These are phyloP conservation scores for Plasmodium billcollinsi DNA, from an alignment of 169 alveolate genomes.

Conservation along the genomic window DNA sequence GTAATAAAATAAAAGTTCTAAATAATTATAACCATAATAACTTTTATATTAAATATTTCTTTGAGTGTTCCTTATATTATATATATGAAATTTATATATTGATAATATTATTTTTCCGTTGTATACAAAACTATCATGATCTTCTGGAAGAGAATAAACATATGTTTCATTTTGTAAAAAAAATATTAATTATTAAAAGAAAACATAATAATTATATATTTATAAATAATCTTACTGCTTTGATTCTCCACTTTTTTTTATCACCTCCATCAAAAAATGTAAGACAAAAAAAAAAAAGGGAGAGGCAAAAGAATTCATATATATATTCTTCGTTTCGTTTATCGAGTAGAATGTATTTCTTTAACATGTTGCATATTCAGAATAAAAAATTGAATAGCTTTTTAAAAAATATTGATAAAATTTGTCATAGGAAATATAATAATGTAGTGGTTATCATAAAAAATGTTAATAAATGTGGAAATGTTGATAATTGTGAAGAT, in stretches of 20 bases:
- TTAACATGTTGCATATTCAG: slow-evolving; percentile 13
- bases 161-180: slow-evolving; percentile 18
- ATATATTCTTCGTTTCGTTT: neutral
- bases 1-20: neutral
- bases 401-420: neutral
- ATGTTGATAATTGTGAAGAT: neutral
- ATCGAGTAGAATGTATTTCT: neutral
- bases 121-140: neutral
- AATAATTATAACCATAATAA: neutral
- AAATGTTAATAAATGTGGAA: neutral
- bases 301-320: too few relatives aligned
- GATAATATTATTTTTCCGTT: neutral
- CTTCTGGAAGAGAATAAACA: neutral
- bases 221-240: slow-evolving; percentile 4
- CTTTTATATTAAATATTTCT: neutral
- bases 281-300: too few relatives aligned
- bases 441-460: neutral
- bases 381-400: slow-evolving; percentile 26
- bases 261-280: neutral
- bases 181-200: slow-evolving; percentile 6
- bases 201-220: neutral
- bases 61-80: slow-evolving; percentile 10
- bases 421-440: neutral
- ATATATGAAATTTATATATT: slow-evolving; percentile 45
- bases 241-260: slow-evolving; percentile 2